These are phyloP conservation scores for Suhomyces choctaworum DNA, from an alignment of 1,139 yeast genomes.

Conservation along the genomic window DNA sequence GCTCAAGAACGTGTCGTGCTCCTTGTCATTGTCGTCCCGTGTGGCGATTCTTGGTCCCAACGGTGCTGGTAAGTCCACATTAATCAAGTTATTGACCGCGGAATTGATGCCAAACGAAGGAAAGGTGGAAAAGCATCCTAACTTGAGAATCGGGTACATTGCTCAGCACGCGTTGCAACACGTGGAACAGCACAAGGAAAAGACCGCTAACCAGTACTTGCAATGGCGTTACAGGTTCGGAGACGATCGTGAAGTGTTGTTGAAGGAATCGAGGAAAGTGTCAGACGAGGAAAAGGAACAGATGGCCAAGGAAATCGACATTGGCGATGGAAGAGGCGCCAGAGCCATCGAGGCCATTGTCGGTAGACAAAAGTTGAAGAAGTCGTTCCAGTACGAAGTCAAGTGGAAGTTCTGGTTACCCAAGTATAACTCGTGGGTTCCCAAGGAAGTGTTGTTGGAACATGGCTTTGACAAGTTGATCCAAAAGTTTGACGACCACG, in stretches of 20 bases:
- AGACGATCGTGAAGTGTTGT: slow-evolving; percentile 93
- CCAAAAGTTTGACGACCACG: slow-evolving; percentile 96
- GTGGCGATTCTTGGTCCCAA: slow-evolving; percentile 97
- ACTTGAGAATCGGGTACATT: slow-evolving; percentile 95
- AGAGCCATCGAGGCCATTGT: slow-evolving; percentile 90
- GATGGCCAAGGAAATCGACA: slow-evolving; percentile 76
- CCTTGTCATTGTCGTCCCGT: slow-evolving; percentile 87
- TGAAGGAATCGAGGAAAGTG: slow-evolving; percentile 90
- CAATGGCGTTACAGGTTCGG: slow-evolving; percentile 99
- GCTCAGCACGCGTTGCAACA: slow-evolving; percentile 98
- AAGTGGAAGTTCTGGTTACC: slow-evolving; percentile 96
- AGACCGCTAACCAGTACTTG: slow-evolving; percentile 94
- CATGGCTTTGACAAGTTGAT: slow-evolving; percentile 86
- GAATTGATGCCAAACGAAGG: slow-evolving; percentile 86
- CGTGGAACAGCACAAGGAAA: slow-evolving; percentile 95
- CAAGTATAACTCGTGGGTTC: slow-evolving; percentile 90
- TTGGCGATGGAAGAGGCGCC: slow-evolving; percentile 86
- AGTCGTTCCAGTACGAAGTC: slow-evolving; percentile 93
- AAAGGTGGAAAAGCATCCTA: slow-evolving; percentile 95
- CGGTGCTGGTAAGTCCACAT: slow-evolving; percentile 98
- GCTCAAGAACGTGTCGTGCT: slow-evolving; percentile 74
- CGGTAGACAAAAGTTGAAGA: slow-evolving; percentile 95
- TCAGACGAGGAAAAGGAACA: slow-evolving; percentile 79
- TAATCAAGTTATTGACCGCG: slow-evolving; percentile 89
- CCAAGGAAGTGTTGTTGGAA: slow-evolving; percentile 75